Evolutionary conservation across 306 rosid genomes (phyloP), one percentile per base, ranked within the genome.

Genomic region (Lagenaria siceraria): DNA sequence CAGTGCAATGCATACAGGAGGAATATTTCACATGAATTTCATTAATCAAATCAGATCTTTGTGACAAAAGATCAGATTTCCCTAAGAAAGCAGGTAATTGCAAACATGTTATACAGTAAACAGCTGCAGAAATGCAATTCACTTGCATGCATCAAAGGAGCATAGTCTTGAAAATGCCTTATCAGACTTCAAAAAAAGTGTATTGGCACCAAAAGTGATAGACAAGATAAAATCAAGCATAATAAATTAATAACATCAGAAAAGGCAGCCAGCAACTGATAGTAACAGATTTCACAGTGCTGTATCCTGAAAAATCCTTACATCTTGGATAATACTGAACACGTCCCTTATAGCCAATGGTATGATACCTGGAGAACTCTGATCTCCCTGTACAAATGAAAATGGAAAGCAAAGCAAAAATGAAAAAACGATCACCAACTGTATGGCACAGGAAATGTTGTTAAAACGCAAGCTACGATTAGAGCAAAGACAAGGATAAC

Each of bases 311-410:
- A 65, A 78, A 79, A 75, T 71, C 58, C 97, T 89, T 86, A 96
- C 99, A 87, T 96, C 99, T 87, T 96, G 99, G 70, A 96, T 92
- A 69, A 88, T 92, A 84, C 96, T 88, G 88, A 96, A 96, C 74
- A 96, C 99, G 70, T 96, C 99, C 84, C 93, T 96, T 86, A 96
- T 96, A 77, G 99, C 97, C 88, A 96, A 80, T 5, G 99, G 99
- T 81, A 96, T 89, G 77, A 96, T 71, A 73, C 99, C 99, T 17
- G 99, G 99, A 83, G 91, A 84, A 76, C 79, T 80, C 62, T 92
- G 99, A 86, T 96, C 99, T 80, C 99, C 99, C 99, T 96, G 90
- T 78, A 77, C 60, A 78, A 76, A 52, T 31, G 61, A 27, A 31
- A 73, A 73, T 52, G 24, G 46, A 49, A 72, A 52, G 19, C 38